These are phyloP conservation scores for Kwoniella newhampshirensis DNA, from an alignment of 768 basidiomycete genomes.

Conservation along the genomic window DNA sequence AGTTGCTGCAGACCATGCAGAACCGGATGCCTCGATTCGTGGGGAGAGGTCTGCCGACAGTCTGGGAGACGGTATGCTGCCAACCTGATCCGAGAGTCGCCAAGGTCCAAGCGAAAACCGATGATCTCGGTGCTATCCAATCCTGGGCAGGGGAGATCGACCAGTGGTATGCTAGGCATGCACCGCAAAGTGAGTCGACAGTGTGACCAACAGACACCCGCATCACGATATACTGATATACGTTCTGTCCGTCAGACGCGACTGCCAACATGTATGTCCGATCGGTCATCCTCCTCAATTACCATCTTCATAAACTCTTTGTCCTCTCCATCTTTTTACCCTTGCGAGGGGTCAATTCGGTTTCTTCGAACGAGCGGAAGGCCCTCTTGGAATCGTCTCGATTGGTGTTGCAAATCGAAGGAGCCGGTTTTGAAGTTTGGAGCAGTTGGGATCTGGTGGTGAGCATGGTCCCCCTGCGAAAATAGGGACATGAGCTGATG, in stretches of 20 bases:
- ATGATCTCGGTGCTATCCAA: not conserved
- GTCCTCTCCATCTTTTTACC: slow-evolving; percentile 1
- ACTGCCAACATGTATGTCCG: not conserved
- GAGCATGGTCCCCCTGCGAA: not conserved
- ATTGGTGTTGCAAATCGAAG: not conserved
- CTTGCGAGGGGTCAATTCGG: not conserved
- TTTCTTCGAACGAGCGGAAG: not conserved
- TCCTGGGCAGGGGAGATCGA: slow-evolving; percentile 2
- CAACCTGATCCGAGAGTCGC: not conserved
- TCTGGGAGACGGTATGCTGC: not conserved
- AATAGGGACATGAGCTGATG: not conserved
- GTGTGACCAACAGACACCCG: too few species aligned
- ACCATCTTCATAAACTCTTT: slow-evolving; percentile 3
- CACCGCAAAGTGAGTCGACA: not conserved
- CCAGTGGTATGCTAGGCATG: slow-evolving; percentile 1
- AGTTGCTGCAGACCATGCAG: slow-evolving; percentile 1
- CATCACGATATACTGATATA: too few species aligned
- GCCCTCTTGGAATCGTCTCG: not conserved
- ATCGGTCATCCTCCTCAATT: not conserved
- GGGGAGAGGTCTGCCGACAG: not conserved
- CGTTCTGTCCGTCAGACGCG: not conserved
- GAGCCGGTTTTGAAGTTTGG: not conserved
- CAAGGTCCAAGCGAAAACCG: not conserved
- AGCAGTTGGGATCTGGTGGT: slow-evolving; percentile 2
- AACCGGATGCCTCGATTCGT: not conserved